Evolutionary conservation across 768 basidiomycete genomes (phyloP).

Genomic region (Filobasidium wieringae): DNA sequence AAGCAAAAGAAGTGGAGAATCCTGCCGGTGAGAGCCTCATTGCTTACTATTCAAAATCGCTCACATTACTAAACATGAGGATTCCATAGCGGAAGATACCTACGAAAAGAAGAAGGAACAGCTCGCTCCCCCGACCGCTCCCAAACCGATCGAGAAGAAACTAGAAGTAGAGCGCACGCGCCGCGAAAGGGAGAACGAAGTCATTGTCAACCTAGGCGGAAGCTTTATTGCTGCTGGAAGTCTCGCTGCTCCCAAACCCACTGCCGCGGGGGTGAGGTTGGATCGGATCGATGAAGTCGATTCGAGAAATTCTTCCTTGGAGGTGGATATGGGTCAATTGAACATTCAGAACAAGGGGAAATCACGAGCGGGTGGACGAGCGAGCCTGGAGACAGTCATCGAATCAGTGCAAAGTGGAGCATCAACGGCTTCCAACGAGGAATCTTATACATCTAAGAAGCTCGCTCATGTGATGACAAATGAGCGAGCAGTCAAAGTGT

Average conservation of each 20-base stretch:
- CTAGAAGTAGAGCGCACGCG: neutral
- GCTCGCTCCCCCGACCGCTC: neutral
- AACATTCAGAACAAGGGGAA: too few species aligned
- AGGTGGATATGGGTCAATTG: neutral
- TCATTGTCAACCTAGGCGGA: slow-evolving; percentile 6
- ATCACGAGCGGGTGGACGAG: neutral
- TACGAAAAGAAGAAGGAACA: neutral
- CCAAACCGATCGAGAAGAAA: neutral
- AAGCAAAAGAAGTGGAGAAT: slow-evolving; percentile 12
- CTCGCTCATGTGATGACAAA: slow-evolving; percentile 32
- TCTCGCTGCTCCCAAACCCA: neutral
- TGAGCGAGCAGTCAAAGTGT: slow-evolving; percentile 30
- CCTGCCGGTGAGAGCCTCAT: slow-evolving; percentile 15
- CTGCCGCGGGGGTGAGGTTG: neutral
- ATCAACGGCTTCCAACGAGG: neutral
- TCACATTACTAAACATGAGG: neutral
- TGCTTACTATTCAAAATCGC: neutral
- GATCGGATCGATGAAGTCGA: neutral
- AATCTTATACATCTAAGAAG: slow-evolving; percentile 27
- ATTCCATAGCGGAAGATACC: neutral
- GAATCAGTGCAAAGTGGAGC: neutral
- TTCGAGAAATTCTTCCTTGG: neutral
- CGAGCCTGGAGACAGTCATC: neutral
- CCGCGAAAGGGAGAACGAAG: neutral
- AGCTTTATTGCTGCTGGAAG: slow-evolving; percentile 8